phyloP scores from a whole-genome alignment of 257 asterid species.

The Paraleonurus japonicus region DNA sequence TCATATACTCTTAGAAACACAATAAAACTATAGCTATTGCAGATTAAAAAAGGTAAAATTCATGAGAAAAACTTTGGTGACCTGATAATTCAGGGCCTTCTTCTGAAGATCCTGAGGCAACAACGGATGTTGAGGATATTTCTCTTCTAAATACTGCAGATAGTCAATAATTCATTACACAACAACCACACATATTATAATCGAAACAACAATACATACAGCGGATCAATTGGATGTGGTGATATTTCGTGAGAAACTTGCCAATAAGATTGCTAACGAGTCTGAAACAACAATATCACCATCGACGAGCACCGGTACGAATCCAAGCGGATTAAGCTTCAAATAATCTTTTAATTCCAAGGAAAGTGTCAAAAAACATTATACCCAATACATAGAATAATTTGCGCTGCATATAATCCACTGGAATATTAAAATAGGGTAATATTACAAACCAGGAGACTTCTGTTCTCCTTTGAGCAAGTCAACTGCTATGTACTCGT shows the following conservation, averaged over 20 bases:
- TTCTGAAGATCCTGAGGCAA: conserved; percentile 71
- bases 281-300: conserved; percentile 72
- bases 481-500: conserved; percentile 68
- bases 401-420: neutral
- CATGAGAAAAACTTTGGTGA: neutral
- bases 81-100: conserved; percentile 68
- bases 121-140: conserved; percentile 80
- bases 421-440: neutral
- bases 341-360: conserved; percentile 50
- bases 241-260: conserved; percentile 31
- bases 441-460: conserved; percentile 55
- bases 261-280: conserved; percentile 82
- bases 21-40: neutral
- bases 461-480: conserved; percentile 75
- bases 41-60: neutral
- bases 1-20: conserved; percentile 1
- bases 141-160: conserved; percentile 84
- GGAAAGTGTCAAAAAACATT: conserved; percentile 7
- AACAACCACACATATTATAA: neutral
- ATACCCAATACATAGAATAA: neutral
- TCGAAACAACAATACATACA: neutral
- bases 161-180: neutral
- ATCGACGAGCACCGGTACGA: conserved; percentile 72
- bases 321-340: conserved; percentile 88
- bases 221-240: neutral